Conservation (phyloP, 352 stramenopile genomes). For the Pilasporangium apinafurcum region DNA sequence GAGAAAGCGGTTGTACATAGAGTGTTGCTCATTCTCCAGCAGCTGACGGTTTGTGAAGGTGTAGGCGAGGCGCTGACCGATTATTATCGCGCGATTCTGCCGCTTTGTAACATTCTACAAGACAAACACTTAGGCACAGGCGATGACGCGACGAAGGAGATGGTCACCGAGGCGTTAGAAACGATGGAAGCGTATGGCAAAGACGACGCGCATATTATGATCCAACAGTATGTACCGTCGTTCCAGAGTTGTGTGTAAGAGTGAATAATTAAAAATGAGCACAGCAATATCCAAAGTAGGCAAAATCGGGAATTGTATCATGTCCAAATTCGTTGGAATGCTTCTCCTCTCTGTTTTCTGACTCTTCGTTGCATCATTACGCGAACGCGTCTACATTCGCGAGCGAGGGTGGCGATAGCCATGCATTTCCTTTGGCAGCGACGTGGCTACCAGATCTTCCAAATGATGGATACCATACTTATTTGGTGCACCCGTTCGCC, state of each 20-base stretch:
- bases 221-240: constrained; percentile 72
- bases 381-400: constrained; percentile 49
- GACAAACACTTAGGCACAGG: constrained; percentile 71
- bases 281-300: constrained; percentile 4
- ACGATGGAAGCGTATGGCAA: constrained; percentile 66
- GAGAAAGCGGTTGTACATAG: constrained; percentile 61
- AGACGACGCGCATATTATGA: constrained; percentile 58
- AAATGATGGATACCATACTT: constrained; percentile 89
- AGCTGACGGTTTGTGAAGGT: constrained; percentile 61
- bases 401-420: constrained; percentile 86
- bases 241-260: constrained; percentile 38
- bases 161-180: constrained; percentile 64
- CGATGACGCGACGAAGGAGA: constrained; percentile 43
- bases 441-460: constrained; percentile 87
- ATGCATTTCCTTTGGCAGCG: constrained; percentile 81
- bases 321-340: no score
- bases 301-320: no score
- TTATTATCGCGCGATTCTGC: constrained; percentile 68
- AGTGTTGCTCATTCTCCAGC: constrained; percentile 65
- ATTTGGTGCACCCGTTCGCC: constrained; percentile 85
- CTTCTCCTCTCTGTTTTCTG: neutral
- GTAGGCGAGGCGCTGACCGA: constrained; percentile 56
- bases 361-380: neutral
- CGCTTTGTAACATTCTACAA: constrained; percentile 79
- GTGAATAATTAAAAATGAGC: neutral